Percentiles rank a stretch among this genome's conserved stretches.
These are phyloP conservation scores for Paramyrothecium sp. DNA, from an alignment of 2,329 filamentous ascomycete species.

Conservation along the genomic window DNA sequence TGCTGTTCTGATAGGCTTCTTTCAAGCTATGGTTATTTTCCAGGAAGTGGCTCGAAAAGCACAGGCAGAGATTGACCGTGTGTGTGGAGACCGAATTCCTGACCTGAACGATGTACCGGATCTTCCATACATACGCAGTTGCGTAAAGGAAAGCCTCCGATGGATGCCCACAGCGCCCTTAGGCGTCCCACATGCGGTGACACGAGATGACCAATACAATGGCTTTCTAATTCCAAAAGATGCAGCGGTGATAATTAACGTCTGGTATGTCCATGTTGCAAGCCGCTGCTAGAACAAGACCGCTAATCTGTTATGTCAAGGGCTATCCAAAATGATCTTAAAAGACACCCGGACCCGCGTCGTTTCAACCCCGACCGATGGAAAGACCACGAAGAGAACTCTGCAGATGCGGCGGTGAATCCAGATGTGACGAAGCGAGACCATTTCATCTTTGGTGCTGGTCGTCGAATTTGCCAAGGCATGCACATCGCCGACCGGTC, in stretches of 20 bases:
- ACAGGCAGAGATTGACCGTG: constrained; percentile 27
- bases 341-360: constrained; percentile 36
- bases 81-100: constrained; percentile 33
- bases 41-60: constrained; percentile 36
- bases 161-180: constrained; percentile 42
- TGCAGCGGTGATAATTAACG: constrained; percentile 37
- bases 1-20: constrained; percentile 31
- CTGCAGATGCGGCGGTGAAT: constrained; percentile 20
- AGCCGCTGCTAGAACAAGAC: background rate
- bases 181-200: constrained; percentile 34
- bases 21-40: constrained; percentile 43
- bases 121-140: constrained; percentile 43
- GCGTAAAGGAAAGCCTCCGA: constrained; percentile 43
- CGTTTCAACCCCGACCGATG: constrained; percentile 40
- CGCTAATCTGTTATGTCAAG: constrained; percentile 17
- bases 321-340: constrained; percentile 45
- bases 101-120: constrained; percentile 35
- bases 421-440: constrained; percentile 42
- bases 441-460: constrained; percentile 54
- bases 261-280: constrained; percentile 25
- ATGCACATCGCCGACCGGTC: constrained; percentile 51
- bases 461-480: constrained; percentile 56
- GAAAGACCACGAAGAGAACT: constrained; percentile 20
- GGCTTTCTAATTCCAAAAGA: constrained; percentile 42
- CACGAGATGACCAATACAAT: constrained; percentile 32